Percentiles rank a stretch among this genome's conserved stretches.
These are phyloP conservation scores for Talaromyces sp. DNA, from an alignment of 2,329 filamentous ascomycete species.

Conservation along the genomic window DNA sequence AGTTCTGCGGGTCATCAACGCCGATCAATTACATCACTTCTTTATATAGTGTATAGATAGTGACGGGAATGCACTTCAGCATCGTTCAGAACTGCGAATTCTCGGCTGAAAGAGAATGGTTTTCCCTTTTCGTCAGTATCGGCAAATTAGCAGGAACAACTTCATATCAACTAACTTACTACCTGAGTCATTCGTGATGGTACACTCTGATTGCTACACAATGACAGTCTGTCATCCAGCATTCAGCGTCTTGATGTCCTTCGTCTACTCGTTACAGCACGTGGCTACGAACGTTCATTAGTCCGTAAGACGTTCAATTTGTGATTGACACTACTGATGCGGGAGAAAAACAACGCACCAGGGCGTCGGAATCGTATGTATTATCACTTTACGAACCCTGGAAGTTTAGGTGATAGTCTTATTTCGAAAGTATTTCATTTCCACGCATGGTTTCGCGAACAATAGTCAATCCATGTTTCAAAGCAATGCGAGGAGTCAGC, in stretches of 20 bases:
- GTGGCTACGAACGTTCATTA: not conserved
- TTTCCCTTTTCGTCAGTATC: not conserved
- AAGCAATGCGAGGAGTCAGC: not conserved
- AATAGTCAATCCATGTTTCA: not conserved
- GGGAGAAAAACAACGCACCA: not conserved
- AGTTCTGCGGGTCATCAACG: not conserved
- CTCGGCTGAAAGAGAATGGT: not conserved
- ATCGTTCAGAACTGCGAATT: not conserved
- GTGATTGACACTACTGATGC: not conserved
- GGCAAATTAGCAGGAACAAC: not conserved
- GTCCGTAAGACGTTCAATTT: not conserved
- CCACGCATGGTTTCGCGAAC: not conserved
- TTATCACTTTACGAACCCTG: not conserved
- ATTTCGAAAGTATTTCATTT: too few relatives aligned
- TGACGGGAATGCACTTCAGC: not conserved
- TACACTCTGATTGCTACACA: not conserved
- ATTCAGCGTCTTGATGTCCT: not conserved
- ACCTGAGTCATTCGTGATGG: not conserved
- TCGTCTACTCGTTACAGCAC: not conserved
- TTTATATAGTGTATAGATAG: not conserved
- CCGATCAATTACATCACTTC: constrained; percentile 2
- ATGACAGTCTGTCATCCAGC: not conserved
- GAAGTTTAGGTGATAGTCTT: not conserved
- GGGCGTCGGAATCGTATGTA: not conserved
- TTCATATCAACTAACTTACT: not conserved